These are phyloP conservation scores for Gyromitra esculenta DNA, from an alignment of 2,329 filamentous ascomycete genomes.

Conservation along the genomic window DNA sequence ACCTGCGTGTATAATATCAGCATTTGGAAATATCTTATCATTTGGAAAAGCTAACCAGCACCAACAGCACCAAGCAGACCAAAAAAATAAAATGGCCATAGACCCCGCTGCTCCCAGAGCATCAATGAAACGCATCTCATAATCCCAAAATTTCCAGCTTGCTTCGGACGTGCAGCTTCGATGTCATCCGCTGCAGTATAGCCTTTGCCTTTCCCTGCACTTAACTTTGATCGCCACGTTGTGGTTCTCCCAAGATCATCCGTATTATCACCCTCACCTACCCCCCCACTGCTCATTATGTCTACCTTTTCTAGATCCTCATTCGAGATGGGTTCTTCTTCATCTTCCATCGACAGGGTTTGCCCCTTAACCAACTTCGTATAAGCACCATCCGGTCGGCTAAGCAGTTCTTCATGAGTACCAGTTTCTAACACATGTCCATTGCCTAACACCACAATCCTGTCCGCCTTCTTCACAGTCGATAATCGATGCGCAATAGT, in stretches of 20 bases:
- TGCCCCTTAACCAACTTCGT: slow-evolving; percentile 73
- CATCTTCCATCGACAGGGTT: slow-evolving; percentile 66
- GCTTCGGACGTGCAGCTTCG: slow-evolving; percentile 52
- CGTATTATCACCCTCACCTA: background rate
- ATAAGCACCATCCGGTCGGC: slow-evolving; percentile 70
- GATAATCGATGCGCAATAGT: slow-evolving; percentile 80
- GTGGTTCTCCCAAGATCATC: slow-evolving; percentile 39
- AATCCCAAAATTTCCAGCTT: slow-evolving; percentile 52
- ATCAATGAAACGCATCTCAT: slow-evolving; percentile 60
- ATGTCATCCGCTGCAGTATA: slow-evolving; percentile 37
- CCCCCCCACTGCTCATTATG: slow-evolving; percentile 25
- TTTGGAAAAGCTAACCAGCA: slow-evolving; percentile 47
- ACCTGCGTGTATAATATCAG: slow-evolving; percentile 59
- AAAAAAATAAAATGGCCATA: slow-evolving; percentile 66
- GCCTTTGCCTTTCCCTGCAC: slow-evolving; percentile 28
- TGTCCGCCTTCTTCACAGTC: slow-evolving; percentile 79
- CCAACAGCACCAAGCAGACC: slow-evolving; percentile 63
- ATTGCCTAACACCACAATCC: slow-evolving; percentile 78
- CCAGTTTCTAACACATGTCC: slow-evolving; percentile 78
- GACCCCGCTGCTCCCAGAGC: slow-evolving; percentile 67
- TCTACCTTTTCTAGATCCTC: slow-evolving; percentile 60
- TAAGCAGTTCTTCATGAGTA: slow-evolving; percentile 76
- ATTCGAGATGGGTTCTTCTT: slow-evolving; percentile 52
- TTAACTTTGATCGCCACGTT: slow-evolving; percentile 48
- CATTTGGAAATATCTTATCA: background rate